Evolutionary conservation across 176 grass and related monocot genomes (phyloP), one percentile per base, ranked within the genome.

Genomic region (Otatea glauca): DNA sequence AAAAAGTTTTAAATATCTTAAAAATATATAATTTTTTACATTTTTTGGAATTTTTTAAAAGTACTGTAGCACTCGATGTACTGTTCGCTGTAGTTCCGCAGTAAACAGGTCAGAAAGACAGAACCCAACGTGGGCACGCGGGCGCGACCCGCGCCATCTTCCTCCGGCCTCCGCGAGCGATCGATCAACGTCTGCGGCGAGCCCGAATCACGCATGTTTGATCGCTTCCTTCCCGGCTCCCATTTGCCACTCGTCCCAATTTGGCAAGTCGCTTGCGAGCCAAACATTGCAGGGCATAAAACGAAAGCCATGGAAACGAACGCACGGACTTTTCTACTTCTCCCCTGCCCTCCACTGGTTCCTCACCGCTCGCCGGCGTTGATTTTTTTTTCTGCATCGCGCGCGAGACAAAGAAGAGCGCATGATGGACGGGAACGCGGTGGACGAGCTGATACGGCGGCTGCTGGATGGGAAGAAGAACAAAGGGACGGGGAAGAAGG

Each of bases 391-490:
- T 35, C 24, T 7, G 47, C 78, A 39, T 14, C 2, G 14, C 4
- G 5, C 9, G 4, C n/a, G 5, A 5, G 4, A 25, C 20, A 39
- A 23, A 27, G 68, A 58, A 34, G 27, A 32, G 68, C 27, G 14
- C 21, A 6, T 56, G 27, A 92, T 89, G 92, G 86, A 81, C 24
- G 59, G 47, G 41, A 23, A 21, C 25, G 9, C 70, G 29, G 20
- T 94, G 5, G 82, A 94, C 44, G 70, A 71, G 50, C 18, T 94
- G 13, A 92, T 92, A 72, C 65, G 79, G 39, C 85, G 93, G 15
- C 82, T 94, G 4, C 72, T 94, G 44, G 90, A 88, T 68, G 10
- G 78, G 23, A 94, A 86, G 89, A 94, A 86, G 86, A 72, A 21
- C 61, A 91, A 82, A 27, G 16, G 11, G 34, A 39, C 67, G 45